phyloP scores from a whole-genome alignment of 306 rosid genomes.

The barrel medic (Medicago truncatula) region DNA sequence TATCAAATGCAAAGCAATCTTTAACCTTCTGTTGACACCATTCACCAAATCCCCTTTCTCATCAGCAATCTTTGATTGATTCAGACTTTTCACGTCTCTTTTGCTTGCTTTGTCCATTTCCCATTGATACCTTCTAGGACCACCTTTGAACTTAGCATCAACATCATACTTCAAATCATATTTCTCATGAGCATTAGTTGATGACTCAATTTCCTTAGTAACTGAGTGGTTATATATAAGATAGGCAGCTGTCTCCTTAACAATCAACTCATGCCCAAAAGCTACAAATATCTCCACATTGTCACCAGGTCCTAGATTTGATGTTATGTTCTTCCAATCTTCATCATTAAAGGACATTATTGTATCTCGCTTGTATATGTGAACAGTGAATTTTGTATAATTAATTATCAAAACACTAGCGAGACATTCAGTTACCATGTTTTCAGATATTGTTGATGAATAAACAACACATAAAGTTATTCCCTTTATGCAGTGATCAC shows the following conservation, averaged over 20 bases:
- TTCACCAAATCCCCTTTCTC: background rate
- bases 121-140: no score
- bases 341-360: conserved; percentile 28
- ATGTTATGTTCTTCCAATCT: conserved; percentile 34
- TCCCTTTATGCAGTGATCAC: background rate
- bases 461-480: conserved; percentile 37
- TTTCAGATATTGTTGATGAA: background rate
- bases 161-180: background rate
- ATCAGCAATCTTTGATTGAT: background rate
- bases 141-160: background rate
- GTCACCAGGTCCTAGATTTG: conserved; percentile 30
- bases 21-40: background rate
- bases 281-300: conserved; percentile 21
- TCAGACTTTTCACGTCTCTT: background rate
- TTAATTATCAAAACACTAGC: conserved; percentile 11
- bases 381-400: conserved; percentile 32
- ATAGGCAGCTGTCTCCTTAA: conserved; percentile 18
- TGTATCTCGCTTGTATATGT: conserved; percentile 29
- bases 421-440: conserved; percentile 3
- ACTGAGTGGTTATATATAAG: background rate
- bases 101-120: background rate
- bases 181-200: no score
- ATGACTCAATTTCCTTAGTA: background rate
- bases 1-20: background rate
- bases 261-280: background rate